Conservation (phyloP, 2,329 filamentous ascomycete species). For the Camillea tinctor region DNA sequence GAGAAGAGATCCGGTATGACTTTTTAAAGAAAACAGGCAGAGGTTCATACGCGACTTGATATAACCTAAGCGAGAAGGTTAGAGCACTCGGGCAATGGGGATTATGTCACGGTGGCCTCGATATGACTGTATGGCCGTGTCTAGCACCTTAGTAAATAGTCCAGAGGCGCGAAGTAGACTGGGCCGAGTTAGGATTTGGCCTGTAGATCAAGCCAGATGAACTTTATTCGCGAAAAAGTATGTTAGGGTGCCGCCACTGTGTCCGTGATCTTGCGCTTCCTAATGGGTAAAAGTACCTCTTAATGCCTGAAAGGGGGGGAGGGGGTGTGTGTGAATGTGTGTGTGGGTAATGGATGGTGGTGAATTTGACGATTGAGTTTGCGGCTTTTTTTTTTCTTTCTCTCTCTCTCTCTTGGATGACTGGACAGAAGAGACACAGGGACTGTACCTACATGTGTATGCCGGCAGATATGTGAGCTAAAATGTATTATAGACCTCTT, state of each 20-base stretch:
- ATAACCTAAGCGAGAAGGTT: no score
- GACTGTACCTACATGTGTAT: not conserved
- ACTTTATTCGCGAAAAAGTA: not conserved
- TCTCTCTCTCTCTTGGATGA: not conserved
- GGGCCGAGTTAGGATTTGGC: not conserved
- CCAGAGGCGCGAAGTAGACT: not conserved
- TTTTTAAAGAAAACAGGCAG: no score
- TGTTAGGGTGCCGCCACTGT: not conserved
- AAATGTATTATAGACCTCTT: constrained; percentile 3
- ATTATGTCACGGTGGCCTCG: not conserved
- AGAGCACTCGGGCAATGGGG: not conserved
- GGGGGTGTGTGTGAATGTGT: no score
- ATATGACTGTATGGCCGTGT: not conserved
- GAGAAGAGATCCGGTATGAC: not conserved
- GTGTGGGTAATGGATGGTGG: not conserved
- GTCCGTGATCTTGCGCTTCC: not conserved
- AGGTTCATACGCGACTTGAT: no score
- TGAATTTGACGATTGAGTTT: not conserved
- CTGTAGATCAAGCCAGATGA: not conserved
- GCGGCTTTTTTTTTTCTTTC: not conserved
- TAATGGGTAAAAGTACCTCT: not conserved
- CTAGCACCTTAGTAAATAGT: not conserved
- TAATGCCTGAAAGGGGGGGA: not conserved
- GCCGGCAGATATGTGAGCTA: not conserved
- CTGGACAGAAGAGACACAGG: not conserved